Percentiles rank a stretch among this genome's conserved stretches.
Conservation (phyloP, 2,329 filamentous ascomycete genomes). For the Fusarium nodosum region DNA sequence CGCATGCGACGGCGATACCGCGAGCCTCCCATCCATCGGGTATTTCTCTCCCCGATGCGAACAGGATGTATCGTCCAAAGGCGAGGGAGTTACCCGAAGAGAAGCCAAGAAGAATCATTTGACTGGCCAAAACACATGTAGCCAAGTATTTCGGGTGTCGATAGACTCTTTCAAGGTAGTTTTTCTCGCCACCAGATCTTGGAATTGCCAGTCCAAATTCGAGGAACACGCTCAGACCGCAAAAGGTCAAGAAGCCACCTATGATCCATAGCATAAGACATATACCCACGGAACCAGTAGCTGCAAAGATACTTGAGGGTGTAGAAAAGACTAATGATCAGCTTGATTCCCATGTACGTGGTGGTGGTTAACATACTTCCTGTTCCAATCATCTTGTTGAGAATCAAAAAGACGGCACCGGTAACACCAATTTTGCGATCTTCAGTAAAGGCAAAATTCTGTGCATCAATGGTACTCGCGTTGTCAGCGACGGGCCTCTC, state of each 20-base stretch:
- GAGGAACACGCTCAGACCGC: conserved; percentile 71
- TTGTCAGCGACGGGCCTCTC: conserved; percentile 37
- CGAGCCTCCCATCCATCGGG: conserved; percentile 69
- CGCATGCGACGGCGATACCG: conserved; percentile 67
- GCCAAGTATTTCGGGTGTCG: conserved; percentile 69
- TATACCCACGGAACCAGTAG: conserved; percentile 65
- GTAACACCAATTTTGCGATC: conserved; percentile 66
- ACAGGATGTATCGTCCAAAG: conserved; percentile 70
- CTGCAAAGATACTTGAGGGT: conserved; percentile 65
- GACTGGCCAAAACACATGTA: conserved; percentile 70
- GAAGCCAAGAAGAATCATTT: conserved; percentile 73
- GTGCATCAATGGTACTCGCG: conserved; percentile 56
- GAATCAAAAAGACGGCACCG: conserved; percentile 66
- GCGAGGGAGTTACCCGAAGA: conserved; percentile 71
- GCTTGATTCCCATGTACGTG: neutral
- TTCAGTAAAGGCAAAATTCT: conserved; percentile 57
- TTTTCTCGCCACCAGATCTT: conserved; percentile 74
- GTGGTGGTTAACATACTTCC: conserved; percentile 60
- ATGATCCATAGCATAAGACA: conserved; percentile 52
- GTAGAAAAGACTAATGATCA: conserved; percentile 64
- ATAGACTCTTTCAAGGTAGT: conserved; percentile 75
- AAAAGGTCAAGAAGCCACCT: conserved; percentile 68
- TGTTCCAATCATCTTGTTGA: conserved; percentile 72
- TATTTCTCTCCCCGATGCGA: conserved; percentile 62
- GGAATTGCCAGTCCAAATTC: conserved; percentile 75